Conservation (phyloP, 1,139 yeast genomes). For the Suhomyces bribrorum region DNA sequence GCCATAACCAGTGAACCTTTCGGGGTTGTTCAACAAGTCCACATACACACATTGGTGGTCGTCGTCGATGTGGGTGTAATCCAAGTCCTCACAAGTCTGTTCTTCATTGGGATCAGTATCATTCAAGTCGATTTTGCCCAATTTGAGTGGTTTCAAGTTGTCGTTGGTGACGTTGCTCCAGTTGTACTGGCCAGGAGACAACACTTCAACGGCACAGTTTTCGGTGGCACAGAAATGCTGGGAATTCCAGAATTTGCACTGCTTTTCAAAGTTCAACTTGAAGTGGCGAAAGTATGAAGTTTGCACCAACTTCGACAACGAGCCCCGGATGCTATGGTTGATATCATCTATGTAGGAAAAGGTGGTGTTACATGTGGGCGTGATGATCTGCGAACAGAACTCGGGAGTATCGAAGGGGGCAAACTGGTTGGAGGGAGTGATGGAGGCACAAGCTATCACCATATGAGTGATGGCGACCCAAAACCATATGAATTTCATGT, state of each 20-base stretch:
- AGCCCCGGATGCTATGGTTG: conserved; percentile 45
- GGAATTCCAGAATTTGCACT: conserved; percentile 87
- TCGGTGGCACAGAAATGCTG: conserved; percentile 88
- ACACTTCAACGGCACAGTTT: conserved; percentile 89
- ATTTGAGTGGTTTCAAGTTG: conserved; percentile 68
- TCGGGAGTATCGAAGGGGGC: conserved; percentile 49
- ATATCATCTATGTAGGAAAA: conserved; percentile 45
- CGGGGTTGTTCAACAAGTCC: conserved; percentile 85
- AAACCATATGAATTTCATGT: conserved; percentile 1
- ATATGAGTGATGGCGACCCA: conserved; percentile 3
- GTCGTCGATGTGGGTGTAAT: conserved; percentile 65
- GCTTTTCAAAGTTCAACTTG: conserved; percentile 80
- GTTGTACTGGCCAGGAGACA: conserved; percentile 45
- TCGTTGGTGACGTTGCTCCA: conserved; percentile 70
- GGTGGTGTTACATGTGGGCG: conserved; percentile 50
- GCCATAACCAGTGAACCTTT: conserved; percentile 93
- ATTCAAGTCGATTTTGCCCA: conserved; percentile 50
- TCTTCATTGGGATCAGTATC: conserved; percentile 29
- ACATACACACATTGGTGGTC: conserved; percentile 73
- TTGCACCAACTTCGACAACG: conserved; percentile 56
- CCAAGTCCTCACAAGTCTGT: conserved; percentile 37
- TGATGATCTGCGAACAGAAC: conserved; percentile 49
- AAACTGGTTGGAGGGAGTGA: conserved; percentile 15
- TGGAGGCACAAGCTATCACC: conserved; percentile 3
- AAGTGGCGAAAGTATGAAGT: conserved; percentile 83